Conservation (phyloP, 768 basidiomycete genomes). For the Leccinum obscurum region DNA sequence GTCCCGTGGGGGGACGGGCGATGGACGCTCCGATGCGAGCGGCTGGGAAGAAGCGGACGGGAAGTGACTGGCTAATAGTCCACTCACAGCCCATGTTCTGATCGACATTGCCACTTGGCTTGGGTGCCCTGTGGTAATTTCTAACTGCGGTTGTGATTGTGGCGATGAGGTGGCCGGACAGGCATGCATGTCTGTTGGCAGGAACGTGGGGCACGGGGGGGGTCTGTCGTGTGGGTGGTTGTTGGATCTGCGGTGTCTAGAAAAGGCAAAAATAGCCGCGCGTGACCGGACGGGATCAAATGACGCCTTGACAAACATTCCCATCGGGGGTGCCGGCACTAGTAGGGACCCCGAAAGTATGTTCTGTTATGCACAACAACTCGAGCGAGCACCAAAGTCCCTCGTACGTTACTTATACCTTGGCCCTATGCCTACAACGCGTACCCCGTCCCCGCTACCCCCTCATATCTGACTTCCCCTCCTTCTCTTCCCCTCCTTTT, state of each 20-base stretch:
- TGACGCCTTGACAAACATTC: conserved; percentile 19
- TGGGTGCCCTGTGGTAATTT: not conserved
- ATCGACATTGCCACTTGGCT: conserved; percentile 1
- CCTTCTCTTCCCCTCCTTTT: not conserved
- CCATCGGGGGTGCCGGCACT: conserved; percentile 23
- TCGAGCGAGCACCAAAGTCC: conserved; percentile 2
- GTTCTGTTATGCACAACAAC: conserved; percentile 5
- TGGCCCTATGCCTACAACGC: conserved; percentile 24
- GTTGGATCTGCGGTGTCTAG: conserved; percentile 22
- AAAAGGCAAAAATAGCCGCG: conserved; percentile 22
- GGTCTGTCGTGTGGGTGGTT: not conserved
- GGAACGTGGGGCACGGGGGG: not conserved
- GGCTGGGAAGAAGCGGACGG: conserved; percentile 6
- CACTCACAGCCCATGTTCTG: not conserved
- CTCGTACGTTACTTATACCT: conserved; percentile 36
- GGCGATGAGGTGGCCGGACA: conserved; percentile 6
- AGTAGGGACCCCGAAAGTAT: conserved; percentile 22
- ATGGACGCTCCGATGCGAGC: conserved; percentile 14
- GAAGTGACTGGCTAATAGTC: not conserved
- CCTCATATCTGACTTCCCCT: not conserved
- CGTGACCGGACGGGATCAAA: conserved; percentile 28
- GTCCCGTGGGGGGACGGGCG: not conserved
- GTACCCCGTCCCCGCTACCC: conserved; percentile 16
- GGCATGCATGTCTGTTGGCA: conserved; percentile 1
- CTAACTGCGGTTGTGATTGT: conserved; percentile 7